A percentile compares a stretch with the other conserved stretches of the same genome.
phyloP scores from a whole-genome alignment of 176 grass and related monocot species.

The Elymus sibiricus region DNA sequence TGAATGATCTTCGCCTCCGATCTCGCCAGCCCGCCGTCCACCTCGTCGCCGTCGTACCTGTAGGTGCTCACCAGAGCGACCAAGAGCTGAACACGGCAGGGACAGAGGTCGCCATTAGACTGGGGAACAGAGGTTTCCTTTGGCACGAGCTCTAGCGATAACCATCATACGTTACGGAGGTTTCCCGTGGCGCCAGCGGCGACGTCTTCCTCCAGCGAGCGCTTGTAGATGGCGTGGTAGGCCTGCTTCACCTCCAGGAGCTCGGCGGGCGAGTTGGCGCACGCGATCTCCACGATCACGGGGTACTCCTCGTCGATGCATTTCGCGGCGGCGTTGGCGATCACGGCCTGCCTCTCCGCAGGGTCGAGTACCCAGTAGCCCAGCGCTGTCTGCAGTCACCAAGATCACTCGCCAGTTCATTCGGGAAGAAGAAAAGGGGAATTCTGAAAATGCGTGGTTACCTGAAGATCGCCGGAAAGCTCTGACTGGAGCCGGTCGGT shows the following conservation, averaged over 20 bases:
- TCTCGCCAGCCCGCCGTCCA: constrained; percentile 40
- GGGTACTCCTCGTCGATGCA: constrained; percentile 46
- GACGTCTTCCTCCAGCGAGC: constrained; percentile 83
- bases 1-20: constrained; percentile 57
- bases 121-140: background rate
- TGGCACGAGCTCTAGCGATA: background rate
- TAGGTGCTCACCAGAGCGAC: constrained; percentile 59
- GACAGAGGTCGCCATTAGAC: background rate
- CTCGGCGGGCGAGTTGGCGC: constrained; percentile 50
- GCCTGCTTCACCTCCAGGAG: constrained; percentile 63
- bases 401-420: background rate
- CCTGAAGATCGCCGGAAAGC: constrained; percentile 78
- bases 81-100: constrained; percentile 43
- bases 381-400: constrained; percentile 55
- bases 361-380: constrained; percentile 76
- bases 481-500: constrained; percentile 70
- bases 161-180: constrained; percentile 34
- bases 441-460: background rate
- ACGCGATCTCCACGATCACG: constrained; percentile 65
- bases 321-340: constrained; percentile 55
- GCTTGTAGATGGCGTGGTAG: constrained; percentile 61
- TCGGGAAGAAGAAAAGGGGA: background rate
- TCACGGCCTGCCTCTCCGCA: constrained; percentile 51
- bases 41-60: constrained; percentile 66
- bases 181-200: constrained; percentile 52